Evolutionary conservation across 345 rosid genomes (phyloP), one percentile per base, ranked within the genome.

Genomic region (Brassica nigra): DNA sequence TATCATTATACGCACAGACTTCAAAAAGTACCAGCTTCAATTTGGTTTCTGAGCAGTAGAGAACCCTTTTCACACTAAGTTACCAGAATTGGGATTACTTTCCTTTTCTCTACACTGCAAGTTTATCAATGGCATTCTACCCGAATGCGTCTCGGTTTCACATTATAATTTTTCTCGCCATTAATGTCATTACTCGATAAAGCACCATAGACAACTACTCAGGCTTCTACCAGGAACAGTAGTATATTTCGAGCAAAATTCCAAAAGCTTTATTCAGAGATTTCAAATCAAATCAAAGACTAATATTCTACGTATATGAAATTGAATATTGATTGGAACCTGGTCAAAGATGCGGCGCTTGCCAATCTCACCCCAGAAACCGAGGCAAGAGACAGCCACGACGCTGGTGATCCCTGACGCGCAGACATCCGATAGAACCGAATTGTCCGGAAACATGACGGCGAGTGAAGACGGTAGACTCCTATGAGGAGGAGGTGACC

Each of bases 351-450:
- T 6, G 54, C 82, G 66, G 18, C 90, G 92, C 70, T 88, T 89
- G 14, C 91, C 91, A 55, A 90, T 91, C 77, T 87, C 92, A 73
- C 85, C 84, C 89, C 90, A 90, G 52, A 87, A 37, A 14, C 84
- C 86, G 15, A 86, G 90, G 30, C 83, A 16, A 0, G 86, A 82
- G 66, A 87, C 80, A 16, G 95, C 91, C 37, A 93, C 58, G n/a
- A 42, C 6, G 20, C 80, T 65, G 44, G 84, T 11, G 62, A 90
- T 23, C 7, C 80, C 86, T 8, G 83, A 11, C 4, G 98, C 95
- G 73, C 70, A 80, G 11, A 84, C 30, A 63, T 93, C 95, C 33
- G 91, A 87, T 23, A 86, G 61, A 1, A 89, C 67, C 28, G 92
- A 88, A 37, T 86, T 76, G 29, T 57, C 82, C 36, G 87, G 90